Evolutionary conservation across 2,329 filamentous ascomycete species (phyloP), one percentile per base, ranked within the genome.

Genomic region (Podosphaera aphanis): DNA sequence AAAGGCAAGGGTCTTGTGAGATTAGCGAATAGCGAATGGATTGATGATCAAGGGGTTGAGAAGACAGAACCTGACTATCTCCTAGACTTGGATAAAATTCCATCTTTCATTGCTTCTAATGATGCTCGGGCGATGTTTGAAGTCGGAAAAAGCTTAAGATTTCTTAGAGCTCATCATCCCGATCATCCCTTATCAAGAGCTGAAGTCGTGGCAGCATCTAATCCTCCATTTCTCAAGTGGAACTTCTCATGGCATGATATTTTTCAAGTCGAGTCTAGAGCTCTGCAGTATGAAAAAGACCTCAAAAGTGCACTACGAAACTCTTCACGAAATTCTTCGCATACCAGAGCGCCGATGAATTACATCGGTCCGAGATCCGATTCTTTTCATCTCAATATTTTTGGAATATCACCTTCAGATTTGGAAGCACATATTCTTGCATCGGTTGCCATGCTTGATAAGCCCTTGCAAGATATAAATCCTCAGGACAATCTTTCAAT

Each of bases 111-210:
- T 39, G 70, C 77, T 0, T 59, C 65, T 4, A 82, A 90, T 47
- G 71, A 86, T 51, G 77, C 74, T 2, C 68, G 71, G 44, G 64
- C 68, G 4, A 73, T 90, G n/a, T 86, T 88, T 51, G 83, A 92
- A 57, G 80, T 77, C 2, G 84, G 83, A 3, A 73, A 71, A 53
- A 88, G 80, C 57, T 61, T 93, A 42, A 73, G 80, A 6, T 75
- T 90, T 46, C 66, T 93, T 42, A 72, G 75, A 52, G 64, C 66
- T 19, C 74, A 79, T 52, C 80, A 90, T 56, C 71, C 81, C 4
- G 66, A 75, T 1, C 81, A 92, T 56, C 74, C 78, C 0, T 63
- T 90, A 37, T 70, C 73, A 13, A 66, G 66, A 37, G 55, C 65
- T n/a, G 63, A 66, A 21, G 62, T 69, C 5, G 58, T 73, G 5